Conservation (phyloP, 2,329 filamentous ascomycete species). For the Dendryphion nanum region DNA sequence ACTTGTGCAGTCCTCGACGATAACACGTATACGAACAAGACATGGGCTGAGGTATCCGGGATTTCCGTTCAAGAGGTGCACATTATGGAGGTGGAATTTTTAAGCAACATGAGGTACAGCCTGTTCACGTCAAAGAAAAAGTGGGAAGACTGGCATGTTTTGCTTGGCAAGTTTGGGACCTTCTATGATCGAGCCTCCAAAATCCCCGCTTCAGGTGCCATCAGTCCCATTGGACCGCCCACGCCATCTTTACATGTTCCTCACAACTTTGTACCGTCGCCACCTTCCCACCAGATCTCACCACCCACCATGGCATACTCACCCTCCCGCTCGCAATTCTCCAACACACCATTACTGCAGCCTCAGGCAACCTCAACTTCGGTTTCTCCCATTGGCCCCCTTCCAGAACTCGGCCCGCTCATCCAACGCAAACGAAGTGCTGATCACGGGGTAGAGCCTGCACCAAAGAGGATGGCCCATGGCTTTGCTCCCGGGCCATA, state of each 20-base stretch:
- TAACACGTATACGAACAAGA: constrained; percentile 99
- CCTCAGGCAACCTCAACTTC: constrained; percentile 43
- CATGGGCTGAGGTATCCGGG: constrained; percentile 95
- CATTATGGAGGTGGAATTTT: constrained; percentile 99
- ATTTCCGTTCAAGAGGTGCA: constrained; percentile 95
- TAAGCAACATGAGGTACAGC: constrained; percentile 97
- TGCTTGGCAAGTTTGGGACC: constrained; percentile 76
- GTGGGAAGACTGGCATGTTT: constrained; percentile 84
- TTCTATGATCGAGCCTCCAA: constrained; percentile 73
- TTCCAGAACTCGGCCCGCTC: constrained; percentile 43
- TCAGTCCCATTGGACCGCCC: constrained; percentile 32
- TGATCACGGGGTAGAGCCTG: constrained; percentile 56
- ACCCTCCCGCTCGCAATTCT: constrained; percentile 44
- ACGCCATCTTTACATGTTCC: constrained; percentile 40
- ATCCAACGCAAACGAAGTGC: constrained; percentile 57
- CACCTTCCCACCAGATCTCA: constrained; percentile 53
- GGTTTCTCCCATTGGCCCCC: constrained; percentile 43
- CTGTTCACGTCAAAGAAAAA: constrained; percentile 81
- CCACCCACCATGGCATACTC: constrained; percentile 46
- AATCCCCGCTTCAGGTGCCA: constrained; percentile 41
- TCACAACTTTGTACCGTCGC: constrained; percentile 49
- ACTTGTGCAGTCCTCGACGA: constrained; percentile 78
- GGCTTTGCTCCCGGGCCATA: constrained; percentile 37
- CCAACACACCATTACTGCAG: constrained; percentile 39
- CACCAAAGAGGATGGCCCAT: constrained; percentile 52